Percentiles rank a stretch among this genome's conserved stretches.
Evolutionary conservation across 23 red algal genomes (phyloP).

Genomic region (Gracilaria domingensis): DNA sequence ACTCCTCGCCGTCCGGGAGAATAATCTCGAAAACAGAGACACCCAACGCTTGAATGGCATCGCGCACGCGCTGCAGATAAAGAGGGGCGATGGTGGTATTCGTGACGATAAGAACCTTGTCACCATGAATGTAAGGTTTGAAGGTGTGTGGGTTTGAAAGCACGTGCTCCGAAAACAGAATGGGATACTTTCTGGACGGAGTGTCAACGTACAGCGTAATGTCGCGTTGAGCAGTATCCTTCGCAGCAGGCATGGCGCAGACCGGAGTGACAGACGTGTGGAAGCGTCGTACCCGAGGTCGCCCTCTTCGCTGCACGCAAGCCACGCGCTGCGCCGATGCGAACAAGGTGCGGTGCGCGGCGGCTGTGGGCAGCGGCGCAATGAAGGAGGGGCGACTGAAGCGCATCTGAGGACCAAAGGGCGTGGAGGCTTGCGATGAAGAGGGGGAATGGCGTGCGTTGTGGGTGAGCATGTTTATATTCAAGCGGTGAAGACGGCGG

Average conservation of each 20-base stretch:
- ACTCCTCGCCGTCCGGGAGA: constrained; percentile 91
- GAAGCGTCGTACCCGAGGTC: not conserved
- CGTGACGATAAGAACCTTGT: constrained; percentile 92
- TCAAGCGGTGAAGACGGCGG: too few relatives aligned
- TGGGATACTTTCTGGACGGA: constrained; percentile 83
- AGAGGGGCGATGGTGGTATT: constrained; percentile 88
- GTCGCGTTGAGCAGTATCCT: constrained; percentile 1
- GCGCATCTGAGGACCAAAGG: not conserved
- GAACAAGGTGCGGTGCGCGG: not conserved
- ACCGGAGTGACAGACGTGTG: not conserved
- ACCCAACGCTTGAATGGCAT: constrained; percentile 32
- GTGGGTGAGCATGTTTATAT: not conserved
- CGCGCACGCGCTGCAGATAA: constrained; percentile 67
- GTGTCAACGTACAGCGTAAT: constrained; percentile 65
- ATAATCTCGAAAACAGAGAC: constrained; percentile 66
- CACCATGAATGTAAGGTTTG: constrained; percentile 57
- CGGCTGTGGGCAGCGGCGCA: not conserved
- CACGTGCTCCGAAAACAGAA: constrained; percentile 73
- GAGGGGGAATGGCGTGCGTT: too few relatives aligned
- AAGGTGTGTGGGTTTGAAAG: constrained; percentile 60
- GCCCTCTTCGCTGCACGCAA: not conserved
- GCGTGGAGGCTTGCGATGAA: not conserved
- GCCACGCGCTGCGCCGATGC: not conserved
- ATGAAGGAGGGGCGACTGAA: not conserved
- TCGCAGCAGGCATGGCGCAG: not conserved